These are phyloP conservation scores for Trichoderma endophyticum DNA, from an alignment of 2,329 filamentous ascomycete species.

Conservation along the genomic window DNA sequence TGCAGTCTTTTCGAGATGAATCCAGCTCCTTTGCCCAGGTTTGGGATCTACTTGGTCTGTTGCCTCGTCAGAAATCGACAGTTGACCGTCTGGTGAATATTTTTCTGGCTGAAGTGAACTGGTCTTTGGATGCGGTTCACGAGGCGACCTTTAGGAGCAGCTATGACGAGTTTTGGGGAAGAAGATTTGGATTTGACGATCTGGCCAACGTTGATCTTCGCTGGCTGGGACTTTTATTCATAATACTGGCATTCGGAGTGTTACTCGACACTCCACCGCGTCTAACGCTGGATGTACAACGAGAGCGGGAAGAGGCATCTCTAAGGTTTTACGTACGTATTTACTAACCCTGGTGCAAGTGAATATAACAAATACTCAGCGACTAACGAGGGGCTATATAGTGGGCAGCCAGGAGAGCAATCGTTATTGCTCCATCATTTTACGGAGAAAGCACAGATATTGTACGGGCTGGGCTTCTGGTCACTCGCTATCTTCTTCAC, in stretches of 20 bases:
- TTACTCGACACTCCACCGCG: background rate
- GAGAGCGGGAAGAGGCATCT: slow-evolving; percentile 12
- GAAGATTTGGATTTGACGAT: slow-evolving; percentile 7
- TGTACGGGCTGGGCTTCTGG: slow-evolving; percentile 7
- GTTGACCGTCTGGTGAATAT: slow-evolving; percentile 7
- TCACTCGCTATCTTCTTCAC: slow-evolving; percentile 1
- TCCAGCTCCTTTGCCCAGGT: slow-evolving; percentile 5
- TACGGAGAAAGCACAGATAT: slow-evolving; percentile 9
- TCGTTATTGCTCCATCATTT: slow-evolving; percentile 8
- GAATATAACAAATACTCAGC: background rate
- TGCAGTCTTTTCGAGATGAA: slow-evolving; percentile 8
- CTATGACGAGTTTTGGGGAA: slow-evolving; percentile 9
- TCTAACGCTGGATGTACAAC: background rate
- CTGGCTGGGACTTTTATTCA: slow-evolving; percentile 1
- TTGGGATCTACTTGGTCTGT: background rate
- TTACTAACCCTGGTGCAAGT: background rate
- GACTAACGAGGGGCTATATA: background rate
- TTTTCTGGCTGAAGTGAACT: background rate
- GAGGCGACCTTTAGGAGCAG: background rate
- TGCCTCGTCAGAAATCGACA: background rate
- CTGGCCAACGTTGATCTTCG: slow-evolving; percentile 5
- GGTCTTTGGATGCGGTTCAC: slow-evolving; percentile 11
- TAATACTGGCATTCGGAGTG: slow-evolving; percentile 8
- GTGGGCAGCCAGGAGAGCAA: slow-evolving; percentile 7
- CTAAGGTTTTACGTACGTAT: background rate